Evolutionary conservation across 2,329 filamentous ascomycete species (phyloP).

Genomic region (Pezizomycotina sp.): DNA sequence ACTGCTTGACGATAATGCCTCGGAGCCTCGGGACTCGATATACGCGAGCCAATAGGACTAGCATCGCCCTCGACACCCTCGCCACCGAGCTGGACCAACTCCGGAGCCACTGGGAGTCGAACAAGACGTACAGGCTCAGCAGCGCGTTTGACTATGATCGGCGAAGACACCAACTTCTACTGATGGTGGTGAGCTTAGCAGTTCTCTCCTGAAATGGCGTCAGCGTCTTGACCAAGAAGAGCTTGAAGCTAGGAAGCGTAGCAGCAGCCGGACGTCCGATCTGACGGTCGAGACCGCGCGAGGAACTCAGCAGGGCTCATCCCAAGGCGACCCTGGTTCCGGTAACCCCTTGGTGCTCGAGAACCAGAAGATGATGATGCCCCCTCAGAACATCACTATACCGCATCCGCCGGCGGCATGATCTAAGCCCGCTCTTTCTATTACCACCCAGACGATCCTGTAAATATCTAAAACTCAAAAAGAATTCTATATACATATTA

Average conservation of each 20-base stretch:
- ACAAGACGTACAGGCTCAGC: conserved; percentile 83
- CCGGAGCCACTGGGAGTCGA: conserved; percentile 84
- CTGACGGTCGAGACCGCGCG: conserved; percentile 13
- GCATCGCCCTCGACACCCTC: conserved; percentile 68
- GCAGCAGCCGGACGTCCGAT: conserved; percentile 18
- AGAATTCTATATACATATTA: no score
- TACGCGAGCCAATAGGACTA: conserved; percentile 39
- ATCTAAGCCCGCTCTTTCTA: conserved; percentile 10
- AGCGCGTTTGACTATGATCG: conserved; percentile 73
- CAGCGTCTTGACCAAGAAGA: conserved; percentile 24
- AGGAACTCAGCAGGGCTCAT: no score
- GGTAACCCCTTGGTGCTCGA: neutral
- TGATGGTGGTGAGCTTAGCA: conserved; percentile 25
- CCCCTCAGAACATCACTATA: conserved; percentile 8
- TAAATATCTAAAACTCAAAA: no score
- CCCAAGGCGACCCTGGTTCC: conserved; percentile 2
- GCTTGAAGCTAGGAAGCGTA: conserved; percentile 21
- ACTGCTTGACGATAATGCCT: conserved; percentile 20
- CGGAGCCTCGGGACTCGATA: conserved; percentile 28
- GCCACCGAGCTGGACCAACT: conserved; percentile 84
- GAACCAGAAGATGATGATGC: conserved; percentile 13
- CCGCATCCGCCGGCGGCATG: conserved; percentile 12
- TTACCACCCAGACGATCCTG: no score
- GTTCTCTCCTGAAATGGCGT: conserved; percentile 24
- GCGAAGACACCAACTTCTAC: conserved; percentile 34